Evolutionary conservation across 73 alveolate genomes (phyloP).

Genomic region (Paramecium primaurelia): DNA sequence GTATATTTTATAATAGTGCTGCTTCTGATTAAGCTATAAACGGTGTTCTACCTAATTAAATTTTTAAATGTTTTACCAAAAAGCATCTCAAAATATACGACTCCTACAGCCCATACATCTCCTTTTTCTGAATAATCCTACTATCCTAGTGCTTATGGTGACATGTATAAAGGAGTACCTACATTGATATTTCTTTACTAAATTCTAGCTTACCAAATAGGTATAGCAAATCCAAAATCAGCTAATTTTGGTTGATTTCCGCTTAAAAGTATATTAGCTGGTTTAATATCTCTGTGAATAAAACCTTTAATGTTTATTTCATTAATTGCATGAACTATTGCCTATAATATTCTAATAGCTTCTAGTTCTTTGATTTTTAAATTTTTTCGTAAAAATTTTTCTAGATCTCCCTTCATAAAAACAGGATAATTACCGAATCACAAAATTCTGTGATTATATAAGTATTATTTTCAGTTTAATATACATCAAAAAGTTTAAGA

Average conservation of each 20-base stretch:
- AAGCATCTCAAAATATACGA: neutral
- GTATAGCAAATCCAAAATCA: constrained; percentile 55
- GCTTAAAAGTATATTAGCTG: constrained; percentile 44
- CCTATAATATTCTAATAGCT: neutral
- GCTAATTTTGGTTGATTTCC: constrained; percentile 40
- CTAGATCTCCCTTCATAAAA: neutral
- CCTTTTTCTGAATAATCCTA: neutral
- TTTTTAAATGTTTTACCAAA: neutral
- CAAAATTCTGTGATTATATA: constrained; percentile 44
- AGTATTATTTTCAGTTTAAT: neutral
- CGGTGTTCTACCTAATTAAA: neutral
- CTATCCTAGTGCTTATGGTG: neutral
- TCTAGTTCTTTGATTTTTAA: neutral
- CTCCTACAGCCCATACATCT: neutral
- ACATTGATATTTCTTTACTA: neutral
- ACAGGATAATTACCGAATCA: neutral
- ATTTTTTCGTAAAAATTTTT: neutral
- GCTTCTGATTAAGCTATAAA: neutral
- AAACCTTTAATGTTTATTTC: constrained; percentile 29
- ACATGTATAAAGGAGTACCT: neutral
- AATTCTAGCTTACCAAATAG: neutral
- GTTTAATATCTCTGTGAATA: constrained; percentile 54
- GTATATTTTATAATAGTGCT: neutral
- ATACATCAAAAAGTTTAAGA: constrained; percentile 9
- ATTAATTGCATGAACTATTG: neutral